phyloP scores from a whole-genome alignment of 768 basidiomycete genomes.

The Lactarius hatsudake region DNA sequence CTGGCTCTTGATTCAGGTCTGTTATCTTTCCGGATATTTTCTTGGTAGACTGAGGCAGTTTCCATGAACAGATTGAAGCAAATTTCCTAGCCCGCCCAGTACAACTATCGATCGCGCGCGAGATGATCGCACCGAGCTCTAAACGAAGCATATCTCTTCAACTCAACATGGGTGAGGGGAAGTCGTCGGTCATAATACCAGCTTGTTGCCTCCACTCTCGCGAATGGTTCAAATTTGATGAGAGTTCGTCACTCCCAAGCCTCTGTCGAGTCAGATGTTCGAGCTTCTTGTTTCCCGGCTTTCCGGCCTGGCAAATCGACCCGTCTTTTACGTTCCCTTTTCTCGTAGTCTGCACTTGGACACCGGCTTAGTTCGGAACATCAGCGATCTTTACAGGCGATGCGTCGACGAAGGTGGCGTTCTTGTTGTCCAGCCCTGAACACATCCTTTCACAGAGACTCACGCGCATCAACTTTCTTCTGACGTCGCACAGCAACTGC shows the following conservation, averaged over 20 bases:
- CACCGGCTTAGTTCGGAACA: slow-evolving; percentile 25
- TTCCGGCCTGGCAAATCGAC: slow-evolving; percentile 44
- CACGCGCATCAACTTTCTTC: slow-evolving; percentile 39
- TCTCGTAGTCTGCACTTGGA: slow-evolving; percentile 38
- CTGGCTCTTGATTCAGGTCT: slow-evolving; percentile 23
- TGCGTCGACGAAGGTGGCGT: slow-evolving; percentile 43
- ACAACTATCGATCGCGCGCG: slow-evolving; percentile 41
- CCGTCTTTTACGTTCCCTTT: slow-evolving; percentile 50
- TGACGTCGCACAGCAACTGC: slow-evolving; percentile 25
- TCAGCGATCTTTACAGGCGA: slow-evolving; percentile 37
- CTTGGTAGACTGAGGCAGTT: neutral
- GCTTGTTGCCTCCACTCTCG: slow-evolving; percentile 40
- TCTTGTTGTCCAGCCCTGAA: slow-evolving; percentile 51
- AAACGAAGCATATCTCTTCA: slow-evolving; percentile 43
- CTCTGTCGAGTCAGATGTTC: slow-evolving; percentile 48
- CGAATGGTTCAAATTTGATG: slow-evolving; percentile 43
- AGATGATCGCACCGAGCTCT: slow-evolving; percentile 46
- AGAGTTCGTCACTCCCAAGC: slow-evolving; percentile 52
- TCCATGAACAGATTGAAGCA: slow-evolving; percentile 40
- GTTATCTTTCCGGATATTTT: neutral
- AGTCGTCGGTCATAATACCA: slow-evolving; percentile 52
- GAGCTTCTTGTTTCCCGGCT: slow-evolving; percentile 45
- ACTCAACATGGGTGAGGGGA: slow-evolving; percentile 60
- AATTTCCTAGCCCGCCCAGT: slow-evolving; percentile 44
- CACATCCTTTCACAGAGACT: slow-evolving; percentile 52